Evolutionary conservation across 805 yeast genomes (phyloP).

Genomic region (Pichia exigua): DNA sequence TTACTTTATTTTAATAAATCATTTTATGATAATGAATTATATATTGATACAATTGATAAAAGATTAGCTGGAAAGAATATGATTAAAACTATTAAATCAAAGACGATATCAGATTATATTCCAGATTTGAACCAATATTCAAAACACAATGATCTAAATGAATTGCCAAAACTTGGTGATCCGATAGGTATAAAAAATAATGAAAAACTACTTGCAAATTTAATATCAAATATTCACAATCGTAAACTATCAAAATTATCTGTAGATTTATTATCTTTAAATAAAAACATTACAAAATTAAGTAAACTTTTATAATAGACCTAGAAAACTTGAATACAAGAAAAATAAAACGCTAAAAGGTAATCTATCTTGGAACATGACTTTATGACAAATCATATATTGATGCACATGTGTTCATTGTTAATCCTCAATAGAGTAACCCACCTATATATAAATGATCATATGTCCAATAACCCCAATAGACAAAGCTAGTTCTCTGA

Average conservation of each 20-base stretch:
- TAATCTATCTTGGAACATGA: background rate
- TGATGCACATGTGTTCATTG: background rate
- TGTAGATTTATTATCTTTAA: background rate
- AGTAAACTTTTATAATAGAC: background rate
- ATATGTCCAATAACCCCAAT: background rate
- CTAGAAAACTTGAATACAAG: background rate
- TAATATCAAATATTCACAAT: background rate
- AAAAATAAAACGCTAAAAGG: background rate
- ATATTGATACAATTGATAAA: constrained; percentile 14
- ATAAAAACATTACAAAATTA: background rate
- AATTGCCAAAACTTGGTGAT: constrained; percentile 4
- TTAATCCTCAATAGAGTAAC: background rate
- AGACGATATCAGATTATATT: constrained; percentile 7
- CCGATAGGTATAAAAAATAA: background rate
- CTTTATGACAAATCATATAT: background rate
- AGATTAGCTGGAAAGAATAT: background rate
- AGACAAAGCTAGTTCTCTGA: too few species aligned
- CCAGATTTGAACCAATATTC: constrained; percentile 6
- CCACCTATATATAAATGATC: background rate
- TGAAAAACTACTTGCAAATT: background rate
- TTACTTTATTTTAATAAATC: constrained; percentile 33
- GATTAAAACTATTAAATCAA: background rate
- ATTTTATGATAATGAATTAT: constrained; percentile 14
- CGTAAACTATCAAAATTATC: background rate
- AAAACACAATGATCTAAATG: constrained; percentile 4